Conservation (phyloP, 2,329 filamentous ascomycete genomes). For the Rhinocladiella mackenziei region DNA sequence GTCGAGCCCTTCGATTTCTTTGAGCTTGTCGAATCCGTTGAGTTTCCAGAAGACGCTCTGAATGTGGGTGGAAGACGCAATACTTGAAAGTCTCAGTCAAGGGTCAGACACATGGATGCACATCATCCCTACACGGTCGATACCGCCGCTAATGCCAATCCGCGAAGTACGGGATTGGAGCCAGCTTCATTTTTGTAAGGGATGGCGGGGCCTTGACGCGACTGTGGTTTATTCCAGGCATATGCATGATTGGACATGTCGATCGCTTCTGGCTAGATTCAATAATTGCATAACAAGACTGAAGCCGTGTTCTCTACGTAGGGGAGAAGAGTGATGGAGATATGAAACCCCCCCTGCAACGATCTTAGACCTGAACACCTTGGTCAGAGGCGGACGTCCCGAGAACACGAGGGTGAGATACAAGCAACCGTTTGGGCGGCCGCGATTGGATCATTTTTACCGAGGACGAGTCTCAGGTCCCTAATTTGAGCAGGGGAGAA, state of each 20-base stretch:
- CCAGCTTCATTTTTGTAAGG: slow-evolving; percentile 50
- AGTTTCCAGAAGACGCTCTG: slow-evolving; percentile 67
- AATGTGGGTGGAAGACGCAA: slow-evolving; percentile 58
- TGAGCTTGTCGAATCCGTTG: slow-evolving; percentile 60
- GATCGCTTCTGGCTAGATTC: not conserved
- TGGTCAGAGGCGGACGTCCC: no score
- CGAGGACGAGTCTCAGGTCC: no score
- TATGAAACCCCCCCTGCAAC: no score
- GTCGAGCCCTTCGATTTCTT: slow-evolving; percentile 52
- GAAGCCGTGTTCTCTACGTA: no score
- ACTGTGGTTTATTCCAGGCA: slow-evolving; percentile 36
- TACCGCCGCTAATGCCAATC: slow-evolving; percentile 58
- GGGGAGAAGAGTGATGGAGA: no score
- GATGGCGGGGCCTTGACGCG: slow-evolving; percentile 39
- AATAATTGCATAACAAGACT: no score
- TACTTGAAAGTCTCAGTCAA: slow-evolving; percentile 36
- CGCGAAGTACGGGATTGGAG: slow-evolving; percentile 67
- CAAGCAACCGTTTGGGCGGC: no score
- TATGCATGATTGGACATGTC: slow-evolving; percentile 32
- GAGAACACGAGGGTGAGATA: no score
- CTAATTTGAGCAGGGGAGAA: no score
- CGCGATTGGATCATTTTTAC: no score
- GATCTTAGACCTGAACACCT: no score
- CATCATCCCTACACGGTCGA: slow-evolving; percentile 53
- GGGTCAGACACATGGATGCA: not conserved